These are phyloP conservation scores for Brachypodium distachyon DNA, from an alignment of 202 grass and related monocot species.

Conservation along the genomic window DNA sequence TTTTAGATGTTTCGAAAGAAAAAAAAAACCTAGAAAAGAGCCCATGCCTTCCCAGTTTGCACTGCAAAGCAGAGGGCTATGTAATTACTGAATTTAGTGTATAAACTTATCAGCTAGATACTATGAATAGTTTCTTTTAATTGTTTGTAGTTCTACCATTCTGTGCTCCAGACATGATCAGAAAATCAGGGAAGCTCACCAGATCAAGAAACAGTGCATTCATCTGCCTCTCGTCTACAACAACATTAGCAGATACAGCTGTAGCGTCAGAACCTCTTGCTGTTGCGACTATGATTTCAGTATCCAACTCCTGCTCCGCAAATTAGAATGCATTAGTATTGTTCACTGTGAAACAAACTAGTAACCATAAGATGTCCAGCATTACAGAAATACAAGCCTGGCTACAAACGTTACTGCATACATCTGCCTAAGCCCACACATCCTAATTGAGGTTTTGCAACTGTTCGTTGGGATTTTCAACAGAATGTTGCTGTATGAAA, in stretches of 20 bases:
- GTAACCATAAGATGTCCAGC: not conserved
- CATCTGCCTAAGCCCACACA: not conserved
- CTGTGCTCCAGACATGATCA: not conserved
- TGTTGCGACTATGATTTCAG: slow-evolving; percentile 80
- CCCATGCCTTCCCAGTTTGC: not conserved
- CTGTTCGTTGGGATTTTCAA: not conserved
- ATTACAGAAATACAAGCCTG: not conserved
- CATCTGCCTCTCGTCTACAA: slow-evolving; percentile 84
- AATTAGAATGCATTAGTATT: slow-evolving; percentile 19
- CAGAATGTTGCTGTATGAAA: not conserved
- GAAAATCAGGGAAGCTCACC: slow-evolving; percentile 37
- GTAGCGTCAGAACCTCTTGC: slow-evolving; percentile 61
- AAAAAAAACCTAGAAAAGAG: not conserved
- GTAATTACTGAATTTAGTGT: not conserved
- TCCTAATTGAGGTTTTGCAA: not conserved
- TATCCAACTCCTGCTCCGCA: slow-evolving; percentile 65
- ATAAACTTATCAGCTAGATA: not conserved
- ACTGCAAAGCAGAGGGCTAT: not conserved
- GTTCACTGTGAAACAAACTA: not conserved
- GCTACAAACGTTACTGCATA: not conserved
- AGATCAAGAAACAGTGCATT: slow-evolving; percentile 96
- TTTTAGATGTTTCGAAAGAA: too few species aligned
- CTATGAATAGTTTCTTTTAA: not conserved
- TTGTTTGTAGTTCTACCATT: not conserved
- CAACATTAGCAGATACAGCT: slow-evolving; percentile 77